Evolutionary conservation across 352 stramenopile species (phyloP), one percentile per base, ranked within the genome.

Genomic region (Paralagenidium karlingii): DNA sequence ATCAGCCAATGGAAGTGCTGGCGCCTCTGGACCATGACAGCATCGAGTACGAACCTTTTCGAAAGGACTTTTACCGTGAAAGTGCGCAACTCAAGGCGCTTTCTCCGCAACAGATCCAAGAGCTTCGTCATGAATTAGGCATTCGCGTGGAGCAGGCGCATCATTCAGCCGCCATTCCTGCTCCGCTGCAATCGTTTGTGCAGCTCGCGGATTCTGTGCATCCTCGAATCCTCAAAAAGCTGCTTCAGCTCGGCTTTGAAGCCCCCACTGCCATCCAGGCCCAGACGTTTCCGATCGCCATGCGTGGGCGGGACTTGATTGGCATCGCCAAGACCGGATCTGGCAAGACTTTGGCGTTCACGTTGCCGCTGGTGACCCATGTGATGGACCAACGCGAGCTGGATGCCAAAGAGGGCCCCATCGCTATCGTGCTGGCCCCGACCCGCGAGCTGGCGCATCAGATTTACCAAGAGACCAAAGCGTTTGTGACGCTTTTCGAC

Each of bases 301-400:
- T 94, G 36, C 71, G 58, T 0, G 81, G 81, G 0, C 50, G 71
- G 21, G 78, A 92, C 48, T 53, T 92, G 34, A 83, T 92, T 38
- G 78, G 60, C 22, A 94, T 91, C 36, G 90, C 93, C 37, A 94
- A 98, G 69, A 99, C 95, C 1, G 95, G 95, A 20, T 96, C 80
- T 2, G 95, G 95, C 2, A 99, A 99, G 67, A 99, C 94, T 8
- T 76, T 98, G 21, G 90, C 94, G 3, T 99, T 98, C 63, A 81
- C 96, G 12, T 53, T 98, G 40, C 95, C 95, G n/a, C 81, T 97
- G 55, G 66, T 98, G 31, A 57, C 62, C 11, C 75, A 89, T 30
- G 63, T 93, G 8, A 92, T 94, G 77, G 77, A 90, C 46, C 82
- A 95, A 60, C 60, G 76, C 8, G 58, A 82, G 27, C 58, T 94